Percentiles rank a stretch among this genome's conserved stretches.
These are phyloP conservation scores for Podospora conica DNA, from an alignment of 495 filamentous ascomycete genomes.

Conservation along the genomic window DNA sequence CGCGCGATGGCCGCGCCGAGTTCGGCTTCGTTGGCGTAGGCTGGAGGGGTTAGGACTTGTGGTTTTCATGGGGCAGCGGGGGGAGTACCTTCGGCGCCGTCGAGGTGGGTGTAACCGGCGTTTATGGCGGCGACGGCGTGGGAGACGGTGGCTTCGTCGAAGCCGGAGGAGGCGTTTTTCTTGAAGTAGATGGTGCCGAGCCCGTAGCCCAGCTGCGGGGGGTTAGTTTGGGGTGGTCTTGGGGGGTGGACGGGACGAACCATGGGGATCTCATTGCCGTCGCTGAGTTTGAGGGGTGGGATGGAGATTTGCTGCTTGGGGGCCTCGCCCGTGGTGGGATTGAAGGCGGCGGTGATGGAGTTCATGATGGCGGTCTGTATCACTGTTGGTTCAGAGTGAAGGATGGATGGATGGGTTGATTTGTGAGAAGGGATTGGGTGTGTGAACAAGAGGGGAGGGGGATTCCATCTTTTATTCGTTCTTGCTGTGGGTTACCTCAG, in stretches of 20 bases:
- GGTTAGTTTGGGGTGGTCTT: neutral
- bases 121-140: slow-evolving; percentile 62
- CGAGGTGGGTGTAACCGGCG: slow-evolving; percentile 67
- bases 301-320: slow-evolving; percentile 34
- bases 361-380: slow-evolving; percentile 23
- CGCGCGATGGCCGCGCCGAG: slow-evolving; percentile 69
- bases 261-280: slow-evolving; percentile 68
- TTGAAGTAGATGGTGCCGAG: slow-evolving; percentile 45
- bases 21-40: slow-evolving; percentile 73
- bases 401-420: neutral
- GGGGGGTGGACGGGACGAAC: slow-evolving; percentile 36
- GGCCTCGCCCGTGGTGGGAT: slow-evolving; percentile 21
- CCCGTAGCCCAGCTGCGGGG: slow-evolving; percentile 63
- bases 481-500: neutral
- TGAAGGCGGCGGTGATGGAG: slow-evolving; percentile 27
- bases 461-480: neutral
- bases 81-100: slow-evolving; percentile 61
- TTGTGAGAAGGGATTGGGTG: too few relatives aligned
- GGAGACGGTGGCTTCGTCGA: slow-evolving; percentile 52
- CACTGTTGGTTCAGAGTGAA: neutral
- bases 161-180: slow-evolving; percentile 26
- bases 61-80: neutral
- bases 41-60: slow-evolving; percentile 34
- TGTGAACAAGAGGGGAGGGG: too few relatives aligned
- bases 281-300: slow-evolving; percentile 56